Conservation (phyloP, 2,329 filamentous ascomycete genomes). For the Zopfia rhizophila region DNA sequence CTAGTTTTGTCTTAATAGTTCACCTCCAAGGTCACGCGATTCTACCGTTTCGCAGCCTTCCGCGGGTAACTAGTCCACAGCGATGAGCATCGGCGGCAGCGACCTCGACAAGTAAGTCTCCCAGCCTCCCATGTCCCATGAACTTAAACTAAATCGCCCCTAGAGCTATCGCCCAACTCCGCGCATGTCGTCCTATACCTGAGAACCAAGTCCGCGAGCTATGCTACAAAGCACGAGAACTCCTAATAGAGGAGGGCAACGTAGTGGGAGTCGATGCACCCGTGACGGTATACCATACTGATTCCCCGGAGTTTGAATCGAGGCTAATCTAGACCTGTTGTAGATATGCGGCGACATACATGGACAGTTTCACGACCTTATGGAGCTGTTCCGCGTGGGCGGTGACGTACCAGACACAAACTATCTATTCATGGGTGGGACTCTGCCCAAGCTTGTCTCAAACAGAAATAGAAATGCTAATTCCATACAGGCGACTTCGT, state of each 20-base stretch:
- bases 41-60: slow-evolving; percentile 1
- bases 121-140: slow-evolving; percentile 11
- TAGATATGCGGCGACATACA: slow-evolving; percentile 87
- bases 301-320: neutral
- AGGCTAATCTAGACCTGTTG: neutral
- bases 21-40: neutral
- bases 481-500: slow-evolving; percentile 84
- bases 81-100: slow-evolving; percentile 72
- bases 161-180: slow-evolving; percentile 93
- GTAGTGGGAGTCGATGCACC: slow-evolving; percentile 95
- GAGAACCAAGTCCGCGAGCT: slow-evolving; percentile 95
- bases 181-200: slow-evolving; percentile 94
- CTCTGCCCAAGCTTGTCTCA: neutral
- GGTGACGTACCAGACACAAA: slow-evolving; percentile 95
- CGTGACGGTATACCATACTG: slow-evolving; percentile 75
- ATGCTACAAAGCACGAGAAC: slow-evolving; percentile 95
- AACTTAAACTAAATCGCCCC: slow-evolving; percentile 26
- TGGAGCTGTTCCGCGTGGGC: slow-evolving; percentile 95
- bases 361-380: slow-evolving; percentile 94
- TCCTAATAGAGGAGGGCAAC: slow-evolving; percentile 97
- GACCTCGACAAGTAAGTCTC: slow-evolving; percentile 84
- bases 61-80: slow-evolving; percentile 28
- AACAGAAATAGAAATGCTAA: slow-evolving; percentile 3
- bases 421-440: slow-evolving; percentile 91
- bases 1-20: no score